Conservation (phyloP, 2,329 filamentous ascomycete genomes). For the Ophiosphaerella herpotricha region DNA sequence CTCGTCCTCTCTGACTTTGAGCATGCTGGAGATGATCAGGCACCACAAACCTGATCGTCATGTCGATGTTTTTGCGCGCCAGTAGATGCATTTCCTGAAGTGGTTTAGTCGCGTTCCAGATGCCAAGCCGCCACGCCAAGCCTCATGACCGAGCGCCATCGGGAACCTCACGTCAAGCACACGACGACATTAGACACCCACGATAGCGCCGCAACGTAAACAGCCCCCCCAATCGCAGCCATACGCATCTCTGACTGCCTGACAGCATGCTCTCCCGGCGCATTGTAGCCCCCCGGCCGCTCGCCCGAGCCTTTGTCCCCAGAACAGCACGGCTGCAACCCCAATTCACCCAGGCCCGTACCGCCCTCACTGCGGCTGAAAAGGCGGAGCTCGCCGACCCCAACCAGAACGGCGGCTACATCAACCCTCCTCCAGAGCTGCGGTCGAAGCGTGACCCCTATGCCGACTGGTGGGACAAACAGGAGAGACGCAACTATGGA, state of each 20-base stretch:
- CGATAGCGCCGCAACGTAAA: constrained; percentile 36
- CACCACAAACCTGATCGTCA: constrained; percentile 4
- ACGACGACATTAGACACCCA: constrained; percentile 20
- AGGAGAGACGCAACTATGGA: constrained; percentile 95
- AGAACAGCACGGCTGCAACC: constrained; percentile 32
- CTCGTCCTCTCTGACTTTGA: not conserved
- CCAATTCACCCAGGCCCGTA: constrained; percentile 45
- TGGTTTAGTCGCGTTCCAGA: constrained; percentile 5
- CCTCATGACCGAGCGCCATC: constrained; percentile 30
- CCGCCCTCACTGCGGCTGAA: constrained; percentile 39
- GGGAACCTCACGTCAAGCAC: constrained; percentile 32
- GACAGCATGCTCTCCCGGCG: constrained; percentile 50
- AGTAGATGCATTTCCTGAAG: constrained; percentile 6
- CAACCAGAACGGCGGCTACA: constrained; percentile 80
- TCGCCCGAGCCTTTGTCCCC: constrained; percentile 42
- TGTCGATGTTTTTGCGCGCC: constrained; percentile 12
- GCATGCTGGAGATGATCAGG: not conserved
- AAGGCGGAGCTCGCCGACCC: constrained; percentile 58
- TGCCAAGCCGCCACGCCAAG: constrained; percentile 15
- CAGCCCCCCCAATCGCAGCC: constrained; percentile 15
- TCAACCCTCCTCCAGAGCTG: constrained; percentile 79
- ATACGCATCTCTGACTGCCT: constrained; percentile 47
- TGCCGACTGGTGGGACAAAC: constrained; percentile 94
- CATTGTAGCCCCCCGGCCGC: constrained; percentile 49
- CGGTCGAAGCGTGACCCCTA: constrained; percentile 92